Conservation (phyloP, 2,329 filamentous ascomycete genomes). For the Epichloe amarillans region DNA sequence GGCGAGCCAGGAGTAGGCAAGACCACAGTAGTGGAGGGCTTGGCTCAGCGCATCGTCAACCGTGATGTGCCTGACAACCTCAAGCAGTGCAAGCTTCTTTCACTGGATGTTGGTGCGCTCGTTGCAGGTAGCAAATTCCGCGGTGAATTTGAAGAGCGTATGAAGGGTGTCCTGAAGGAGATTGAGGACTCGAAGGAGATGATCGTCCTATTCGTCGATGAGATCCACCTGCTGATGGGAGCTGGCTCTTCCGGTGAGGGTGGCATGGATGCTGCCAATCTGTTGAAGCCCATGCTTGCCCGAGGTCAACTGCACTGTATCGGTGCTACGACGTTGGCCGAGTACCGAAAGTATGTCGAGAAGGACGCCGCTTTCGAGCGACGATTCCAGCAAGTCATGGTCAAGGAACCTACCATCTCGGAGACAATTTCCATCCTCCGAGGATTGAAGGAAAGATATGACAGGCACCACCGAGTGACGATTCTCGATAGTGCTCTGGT, state of each 20-base stretch:
- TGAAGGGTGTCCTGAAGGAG: constrained; percentile 98
- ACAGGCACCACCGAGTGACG: constrained; percentile 94
- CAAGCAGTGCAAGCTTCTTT: constrained; percentile 84
- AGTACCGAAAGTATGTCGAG: constrained; percentile 98
- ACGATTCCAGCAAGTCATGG: constrained; percentile 94
- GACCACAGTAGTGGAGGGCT: constrained; percentile 92
- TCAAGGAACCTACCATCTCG: constrained; percentile 78
- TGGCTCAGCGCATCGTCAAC: constrained; percentile 92
- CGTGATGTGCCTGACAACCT: constrained; percentile 92
- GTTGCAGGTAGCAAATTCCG: constrained; percentile 97
- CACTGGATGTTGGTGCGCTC: constrained; percentile 85
- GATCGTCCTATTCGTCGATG: constrained; percentile 96
- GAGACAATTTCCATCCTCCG: constrained; percentile 98
- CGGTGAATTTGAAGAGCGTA: constrained; percentile 96
- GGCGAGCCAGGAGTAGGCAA: constrained; percentile 98
- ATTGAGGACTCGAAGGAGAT: constrained; percentile 90
- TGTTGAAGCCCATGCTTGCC: constrained; percentile 96
- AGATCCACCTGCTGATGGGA: constrained; percentile 97
- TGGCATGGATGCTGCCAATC: constrained; percentile 96
- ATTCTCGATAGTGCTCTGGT: constrained; percentile 93
- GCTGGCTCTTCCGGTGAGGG: constrained; percentile 89
- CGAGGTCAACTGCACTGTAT: constrained; percentile 96
- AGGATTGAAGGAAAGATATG: constrained; percentile 94
- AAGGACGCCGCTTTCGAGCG: constrained; percentile 97
- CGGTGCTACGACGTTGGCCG: constrained; percentile 83